A percentile compares a stretch with the other conserved stretches of the same genome.
These are phyloP conservation scores for Simplicillium sp. DNA, from an alignment of 2,329 filamentous ascomycete genomes.

Conservation along the genomic window DNA sequence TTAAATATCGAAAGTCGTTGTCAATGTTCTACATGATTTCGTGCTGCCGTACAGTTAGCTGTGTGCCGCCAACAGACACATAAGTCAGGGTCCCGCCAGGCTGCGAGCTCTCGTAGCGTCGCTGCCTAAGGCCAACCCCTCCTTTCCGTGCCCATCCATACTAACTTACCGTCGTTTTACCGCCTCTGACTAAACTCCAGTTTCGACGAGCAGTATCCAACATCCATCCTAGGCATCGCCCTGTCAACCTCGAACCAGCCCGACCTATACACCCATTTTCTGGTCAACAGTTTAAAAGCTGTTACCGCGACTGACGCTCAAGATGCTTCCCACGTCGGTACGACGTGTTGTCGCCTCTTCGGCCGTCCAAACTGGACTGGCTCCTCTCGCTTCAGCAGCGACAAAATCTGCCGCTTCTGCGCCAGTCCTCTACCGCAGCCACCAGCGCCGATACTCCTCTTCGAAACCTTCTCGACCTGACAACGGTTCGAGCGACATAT, in stretches of 20 bases:
- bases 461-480: conserved; percentile 55
- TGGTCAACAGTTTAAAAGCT: too few species aligned
- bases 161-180: conserved; percentile 4
- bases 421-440: conserved; percentile 27
- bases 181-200: conserved; percentile 1
- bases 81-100: too few species aligned
- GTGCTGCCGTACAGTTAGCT: too few species aligned
- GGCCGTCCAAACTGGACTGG: conserved; percentile 31
- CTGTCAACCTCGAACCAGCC: conserved; percentile 7
- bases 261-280: conserved; percentile 6
- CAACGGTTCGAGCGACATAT: conserved; percentile 41
- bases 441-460: conserved; percentile 49
- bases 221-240: neutral
- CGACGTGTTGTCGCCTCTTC: conserved; percentile 41
- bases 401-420: conserved; percentile 24
- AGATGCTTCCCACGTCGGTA: conserved; percentile 46
- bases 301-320: neutral
- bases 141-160: too few species aligned
- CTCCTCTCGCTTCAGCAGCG: conserved; percentile 30
- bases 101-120: neutral
- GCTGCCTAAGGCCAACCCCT: conserved; percentile 8
- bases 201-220: neutral
- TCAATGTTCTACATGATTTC: too few species aligned
- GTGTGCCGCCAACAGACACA: too few species aligned
- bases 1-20: too few species aligned